Evolutionary conservation across 768 basidiomycete species (phyloP), one percentile per base, ranked within the genome.

Genomic region (Asterophora lycoperdoides): DNA sequence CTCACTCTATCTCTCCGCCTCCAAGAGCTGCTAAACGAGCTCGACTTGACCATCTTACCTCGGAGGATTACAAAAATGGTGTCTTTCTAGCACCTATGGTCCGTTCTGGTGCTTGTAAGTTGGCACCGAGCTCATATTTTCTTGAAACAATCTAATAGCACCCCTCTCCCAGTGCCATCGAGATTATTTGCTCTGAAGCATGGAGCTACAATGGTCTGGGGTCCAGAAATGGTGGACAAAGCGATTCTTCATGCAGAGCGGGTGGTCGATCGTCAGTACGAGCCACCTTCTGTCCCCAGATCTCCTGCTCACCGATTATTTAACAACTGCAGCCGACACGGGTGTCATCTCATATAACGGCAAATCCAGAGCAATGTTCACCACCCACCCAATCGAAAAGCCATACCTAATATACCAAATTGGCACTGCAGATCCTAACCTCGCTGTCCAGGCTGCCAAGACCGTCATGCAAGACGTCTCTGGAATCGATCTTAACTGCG

Each of bases 71-170:
- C 71, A 85, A 84, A 55, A 77, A 90, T 69, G 94, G 93, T 8
- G 73, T 97, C 26, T 86, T 96, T 60, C 79, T 99, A n/a, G 95
- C 96, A 2, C 96, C 96, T 1, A 99, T 99, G 96, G 96, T 99
- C 44, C 80, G 93, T 61, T 95, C 91, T 49, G 91, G 93, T 52
- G 86, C 86, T 55, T 68, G 90, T 93, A 67, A 60, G 87, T 78
- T 35, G 33, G 11, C 32, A 13, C 23, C 15, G 44, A 13, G 18
- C 26, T 41, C 7, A 26, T 41, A n/a, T 13, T 28, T 13, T 26
- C 39, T 8, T 41, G 34, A 47, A 38, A 48, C 49, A 26, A 57
- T 52, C 46, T 56, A 52, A 15, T 45, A 36, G 42, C 54, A 28
- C 56, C 59, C 13, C 28, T 58, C 62, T 30, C 14, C 18, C 29